phyloP scores from a whole-genome alignment of 176 grass and related monocot genomes.

The barley (Hordeum vulgare) region MorexV3_pseudomolecules_assembly NC_058521.1:500532580-500533079 shows the following conservation, averaged over 20 bases:
- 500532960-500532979: background rate
- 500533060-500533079: background rate
- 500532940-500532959: background rate
- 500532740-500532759: background rate
- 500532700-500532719: conserved; percentile 66
- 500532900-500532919: background rate
- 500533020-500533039: too few relatives aligned
- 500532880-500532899: background rate
- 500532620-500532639: background rate
- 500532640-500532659: conserved; percentile 84
- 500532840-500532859: background rate
- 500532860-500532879: background rate
- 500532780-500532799: too few relatives aligned
- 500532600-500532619: background rate
- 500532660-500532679: conserved; percentile 90
- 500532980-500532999: background rate
- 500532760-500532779: too few relatives aligned
- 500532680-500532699: conserved; percentile 81
- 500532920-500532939: background rate
- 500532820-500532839: too few relatives aligned
- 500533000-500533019: background rate
- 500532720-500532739: background rate
- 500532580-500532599: background rate
- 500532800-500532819: too few relatives aligned
- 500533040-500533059: too few relatives aligned